Evolutionary conservation across 176 grass and related monocot species (phyloP).

Genomic region (Cocos nucifera): DNA sequence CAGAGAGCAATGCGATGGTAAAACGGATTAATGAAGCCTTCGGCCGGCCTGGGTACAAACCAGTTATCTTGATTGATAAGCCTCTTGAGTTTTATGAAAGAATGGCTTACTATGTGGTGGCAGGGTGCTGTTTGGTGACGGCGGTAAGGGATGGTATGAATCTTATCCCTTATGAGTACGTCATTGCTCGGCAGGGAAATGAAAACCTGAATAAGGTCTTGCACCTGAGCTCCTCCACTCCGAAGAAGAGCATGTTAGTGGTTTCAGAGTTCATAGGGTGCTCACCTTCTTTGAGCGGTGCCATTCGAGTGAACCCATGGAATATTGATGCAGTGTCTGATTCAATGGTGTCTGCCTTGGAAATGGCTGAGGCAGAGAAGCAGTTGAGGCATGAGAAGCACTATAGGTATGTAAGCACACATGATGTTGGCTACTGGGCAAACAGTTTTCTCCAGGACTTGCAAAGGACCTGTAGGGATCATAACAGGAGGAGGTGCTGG

Average conservation of each 20-base stretch:
- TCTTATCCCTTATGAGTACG: constrained; percentile 13
- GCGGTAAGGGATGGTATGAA: constrained; percentile 22
- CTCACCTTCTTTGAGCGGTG: constrained; percentile 11
- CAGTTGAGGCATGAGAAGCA: constrained; percentile 17
- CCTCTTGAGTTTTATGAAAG: not conserved
- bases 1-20: not conserved
- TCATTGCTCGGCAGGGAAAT: constrained; percentile 5
- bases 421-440: constrained; percentile 15
- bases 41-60: not conserved
- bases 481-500: constrained; percentile 6
- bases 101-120: constrained; percentile 11
- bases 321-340: constrained; percentile 7
- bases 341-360: constrained; percentile 9
- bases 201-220: no score
- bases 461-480: constrained; percentile 12
- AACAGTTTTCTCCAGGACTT: constrained; percentile 14
- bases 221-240: not conserved
- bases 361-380: constrained; percentile 3
- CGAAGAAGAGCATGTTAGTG: constrained; percentile 12
- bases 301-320: constrained; percentile 15
- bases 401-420: constrained; percentile 13
- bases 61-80: constrained; percentile 11
- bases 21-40: constrained; percentile 5
- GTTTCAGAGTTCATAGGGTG: constrained; percentile 15
- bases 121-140: constrained; percentile 8